Base-by-base conservation (phyloP, 805 yeast genomes). In the Grigorovia yakushimaensis region DNA sequence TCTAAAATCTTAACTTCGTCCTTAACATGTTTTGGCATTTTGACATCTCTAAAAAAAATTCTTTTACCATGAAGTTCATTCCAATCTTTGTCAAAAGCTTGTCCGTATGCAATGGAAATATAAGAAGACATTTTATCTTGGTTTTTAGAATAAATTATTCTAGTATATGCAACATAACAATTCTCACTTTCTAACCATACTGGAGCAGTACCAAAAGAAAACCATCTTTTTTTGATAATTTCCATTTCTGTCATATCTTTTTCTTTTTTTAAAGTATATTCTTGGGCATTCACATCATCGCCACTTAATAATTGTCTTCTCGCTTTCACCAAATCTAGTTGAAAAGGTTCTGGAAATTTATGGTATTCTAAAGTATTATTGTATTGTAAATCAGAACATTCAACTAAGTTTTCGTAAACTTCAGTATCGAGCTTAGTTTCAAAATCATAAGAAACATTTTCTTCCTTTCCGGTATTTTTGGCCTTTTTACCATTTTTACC, bases 181-280 rank as follows among this genome's bases (percentile, higher is more conserved):
- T 74, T 72, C 50, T 73, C 73, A 41, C 70, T 70, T 37, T 69
- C 71, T 20, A 76, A 56, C 78, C 78, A 44, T n/a, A 44, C 30
- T 15, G 46, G 27, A 18, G 42, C 21, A 10, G 24, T n/a, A 44
- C 55, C 55, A 36, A 47, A 47, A 37, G 41, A 43, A 24, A 33
- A 44, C 79, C 81, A 77, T 17, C 27, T 41, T 35, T 50, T 35
- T 11, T 20, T n/a, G 9, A 53, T 23, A 5, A 52, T 51, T n/a
- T 48, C 47, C 10, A 36, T 30, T 30, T 43, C 48, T 9, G 41
- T 5, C 45, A 19, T 41, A 18, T 45, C 50, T 13, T 49, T 43
- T 23, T 55, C 56, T 1, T 39, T 42, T 9, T 44, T 47, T 24
- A 41, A 41, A 3, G 23, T 39, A 8, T 42, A 13, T 4, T 42